Evolutionary conservation across 495 filamentous ascomycete species (phyloP).

Genomic region (Xylaria scruposa): DNA sequence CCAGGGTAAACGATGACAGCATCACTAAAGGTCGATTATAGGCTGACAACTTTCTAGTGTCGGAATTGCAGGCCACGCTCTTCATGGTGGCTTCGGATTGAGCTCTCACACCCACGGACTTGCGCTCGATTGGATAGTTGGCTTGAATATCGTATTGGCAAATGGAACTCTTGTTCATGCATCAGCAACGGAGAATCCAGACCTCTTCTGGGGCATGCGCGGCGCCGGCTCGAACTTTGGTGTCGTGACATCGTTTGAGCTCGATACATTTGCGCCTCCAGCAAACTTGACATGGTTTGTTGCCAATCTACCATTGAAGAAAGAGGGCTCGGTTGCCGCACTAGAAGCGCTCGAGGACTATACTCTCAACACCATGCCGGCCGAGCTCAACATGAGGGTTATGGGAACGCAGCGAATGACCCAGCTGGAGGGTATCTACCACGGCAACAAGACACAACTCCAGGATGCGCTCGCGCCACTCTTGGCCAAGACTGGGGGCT

Average conservation of each 20-base stretch:
- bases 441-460: constrained; percentile 45
- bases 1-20: constrained; percentile 45
- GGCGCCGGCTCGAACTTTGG: constrained; percentile 54
- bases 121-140: constrained; percentile 52
- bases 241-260: constrained; percentile 48
- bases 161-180: constrained; percentile 47
- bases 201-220: constrained; percentile 54
- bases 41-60: constrained; percentile 41
- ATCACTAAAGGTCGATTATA: not conserved
- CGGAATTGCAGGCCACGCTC: constrained; percentile 51
- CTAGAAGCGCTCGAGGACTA: constrained; percentile 50
- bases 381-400: constrained; percentile 53
- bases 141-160: constrained; percentile 51
- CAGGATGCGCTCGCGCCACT: constrained; percentile 47
- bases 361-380: constrained; percentile 45
- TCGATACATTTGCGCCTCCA: constrained; percentile 54
- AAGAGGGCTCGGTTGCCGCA: constrained; percentile 41
- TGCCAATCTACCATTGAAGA: constrained; percentile 46
- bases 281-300: constrained; percentile 49
- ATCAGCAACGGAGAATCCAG: constrained; percentile 50
- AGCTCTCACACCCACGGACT: constrained; percentile 54
- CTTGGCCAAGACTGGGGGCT: constrained; percentile 42
- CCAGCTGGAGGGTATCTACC: constrained; percentile 51
- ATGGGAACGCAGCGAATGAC: constrained; percentile 48
- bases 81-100: constrained; percentile 56